Conservation (phyloP, 352 stramenopile genomes). For the Phytophthora brassicae region DNA sequence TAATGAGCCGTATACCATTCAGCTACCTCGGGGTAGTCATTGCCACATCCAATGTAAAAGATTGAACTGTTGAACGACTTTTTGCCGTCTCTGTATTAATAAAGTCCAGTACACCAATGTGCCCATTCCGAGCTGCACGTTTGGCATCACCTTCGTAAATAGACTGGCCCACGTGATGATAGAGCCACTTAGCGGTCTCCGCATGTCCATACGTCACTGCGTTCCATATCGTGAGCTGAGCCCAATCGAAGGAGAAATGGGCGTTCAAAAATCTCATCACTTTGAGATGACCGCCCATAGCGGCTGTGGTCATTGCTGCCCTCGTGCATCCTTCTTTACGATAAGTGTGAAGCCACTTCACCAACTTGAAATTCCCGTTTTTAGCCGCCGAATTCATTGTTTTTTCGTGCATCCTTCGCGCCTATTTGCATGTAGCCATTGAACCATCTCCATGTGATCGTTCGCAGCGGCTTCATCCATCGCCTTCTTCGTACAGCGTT, state of each 20-base stretch:
- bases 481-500: conserved; percentile 3
- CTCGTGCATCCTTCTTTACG: neutral
- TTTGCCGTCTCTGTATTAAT: conserved; percentile 3
- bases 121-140: conserved; percentile 1
- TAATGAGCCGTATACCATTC: conserved; percentile 16
- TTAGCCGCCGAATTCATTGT: conserved; percentile 8
- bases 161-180: conserved; percentile 15
- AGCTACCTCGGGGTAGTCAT: conserved; percentile 7
- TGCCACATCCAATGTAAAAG: neutral
- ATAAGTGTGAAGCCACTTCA: conserved; percentile 8
- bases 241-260: conserved; percentile 19
- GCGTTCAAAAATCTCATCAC: conserved; percentile 26
- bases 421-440: conserved; percentile 8
- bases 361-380: conserved; percentile 6
- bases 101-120: conserved; percentile 24
- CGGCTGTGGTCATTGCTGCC: conserved; percentile 3
- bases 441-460: conserved; percentile 8
- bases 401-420: neutral
- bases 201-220: conserved; percentile 12
- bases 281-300: conserved; percentile 5
- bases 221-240: conserved; percentile 11
- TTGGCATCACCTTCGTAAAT: neutral
- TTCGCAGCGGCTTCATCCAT: neutral
- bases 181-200: conserved; percentile 22
- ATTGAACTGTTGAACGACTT: too few relatives aligned